Evolutionary conservation across 192 early-diverging fungal genomes (phyloP).

Genomic region (Allomyces arbusculus): DNA sequence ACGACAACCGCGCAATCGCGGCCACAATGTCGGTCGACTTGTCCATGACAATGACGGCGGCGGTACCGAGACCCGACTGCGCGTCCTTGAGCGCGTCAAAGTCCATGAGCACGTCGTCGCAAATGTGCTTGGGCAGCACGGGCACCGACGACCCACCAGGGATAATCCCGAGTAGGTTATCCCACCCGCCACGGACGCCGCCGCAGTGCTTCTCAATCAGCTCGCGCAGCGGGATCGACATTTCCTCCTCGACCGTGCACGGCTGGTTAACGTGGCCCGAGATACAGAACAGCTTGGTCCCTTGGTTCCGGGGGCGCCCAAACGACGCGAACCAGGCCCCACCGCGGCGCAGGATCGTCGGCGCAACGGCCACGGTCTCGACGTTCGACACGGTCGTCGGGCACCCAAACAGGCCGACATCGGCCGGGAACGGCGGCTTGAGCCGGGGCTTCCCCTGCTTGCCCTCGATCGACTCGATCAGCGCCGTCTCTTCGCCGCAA

Average conservation of each 20-base stretch:
- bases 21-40: constrained; percentile 86
- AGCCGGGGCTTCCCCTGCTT: constrained; percentile 97
- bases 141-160: constrained; percentile 94
- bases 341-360: constrained; percentile 77
- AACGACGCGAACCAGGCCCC: constrained; percentile 86
- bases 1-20: constrained; percentile 76
- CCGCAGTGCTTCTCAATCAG: constrained; percentile 89
- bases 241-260: constrained; percentile 94
- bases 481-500: constrained; percentile 86
- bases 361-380: constrained; percentile 95
- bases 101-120: constrained; percentile 91
- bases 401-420: constrained; percentile 94
- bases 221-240: constrained; percentile 87
- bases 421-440: constrained; percentile 98
- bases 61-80: constrained; percentile 84
- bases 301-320: constrained; percentile 77
- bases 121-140: constrained; percentile 59
- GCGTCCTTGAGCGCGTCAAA: constrained; percentile 92
- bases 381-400: constrained; percentile 99
- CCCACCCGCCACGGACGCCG: constrained; percentile 94
- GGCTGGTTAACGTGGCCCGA: constrained; percentile 97
- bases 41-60: constrained; percentile 96
- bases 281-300: constrained; percentile 95
- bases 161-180: constrained; percentile 91
- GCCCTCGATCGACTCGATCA: constrained; percentile 80